Percentiles rank a stretch among this genome's conserved stretches.
Evolutionary conservation across 495 filamentous ascomycete genomes (phyloP).

Genomic region (Talaromyces borbonicus): DNA sequence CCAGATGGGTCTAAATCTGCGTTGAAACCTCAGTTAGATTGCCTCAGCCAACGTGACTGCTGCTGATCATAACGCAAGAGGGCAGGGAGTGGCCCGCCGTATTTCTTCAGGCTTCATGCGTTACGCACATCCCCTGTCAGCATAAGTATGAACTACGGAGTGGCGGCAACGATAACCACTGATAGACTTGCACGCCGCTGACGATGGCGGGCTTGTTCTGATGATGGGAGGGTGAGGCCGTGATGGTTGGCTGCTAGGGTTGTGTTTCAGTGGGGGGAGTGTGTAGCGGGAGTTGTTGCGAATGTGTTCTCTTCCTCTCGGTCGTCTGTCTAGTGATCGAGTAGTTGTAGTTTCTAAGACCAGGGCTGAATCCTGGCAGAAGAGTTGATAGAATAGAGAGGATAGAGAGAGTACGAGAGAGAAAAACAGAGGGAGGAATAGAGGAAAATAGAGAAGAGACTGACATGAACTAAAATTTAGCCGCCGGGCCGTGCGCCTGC

Average conservation of each 20-base stretch:
- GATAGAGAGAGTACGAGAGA: not conserved
- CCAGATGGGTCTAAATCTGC: no score
- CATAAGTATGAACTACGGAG: not conserved
- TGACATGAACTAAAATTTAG: no score
- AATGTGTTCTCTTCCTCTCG: no score
- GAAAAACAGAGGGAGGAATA: not conserved
- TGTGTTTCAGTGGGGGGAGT: not conserved
- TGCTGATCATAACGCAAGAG: no score
- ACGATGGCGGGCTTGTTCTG: not conserved
- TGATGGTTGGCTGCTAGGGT: not conserved
- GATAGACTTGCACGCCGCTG: not conserved
- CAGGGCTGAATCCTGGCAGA: no score
- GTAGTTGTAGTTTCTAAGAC: no score
- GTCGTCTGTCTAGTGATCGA: no score
- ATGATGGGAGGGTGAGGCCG: not conserved
- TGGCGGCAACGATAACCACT: not conserved
- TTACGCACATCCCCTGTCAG: no score
- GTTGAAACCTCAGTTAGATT: no score
- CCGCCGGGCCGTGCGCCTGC: slow-evolving; percentile 8
- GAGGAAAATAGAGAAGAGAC: no score
- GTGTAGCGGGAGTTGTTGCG: not conserved
- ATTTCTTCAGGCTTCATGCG: no score
- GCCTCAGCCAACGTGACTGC: not conserved
- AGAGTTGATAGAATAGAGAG: not conserved
- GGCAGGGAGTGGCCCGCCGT: no score